Evolutionary conservation across 805 yeast genomes (phyloP), one percentile per base, ranked within the genome.

Genomic region (Yarrowia deformans): DNA sequence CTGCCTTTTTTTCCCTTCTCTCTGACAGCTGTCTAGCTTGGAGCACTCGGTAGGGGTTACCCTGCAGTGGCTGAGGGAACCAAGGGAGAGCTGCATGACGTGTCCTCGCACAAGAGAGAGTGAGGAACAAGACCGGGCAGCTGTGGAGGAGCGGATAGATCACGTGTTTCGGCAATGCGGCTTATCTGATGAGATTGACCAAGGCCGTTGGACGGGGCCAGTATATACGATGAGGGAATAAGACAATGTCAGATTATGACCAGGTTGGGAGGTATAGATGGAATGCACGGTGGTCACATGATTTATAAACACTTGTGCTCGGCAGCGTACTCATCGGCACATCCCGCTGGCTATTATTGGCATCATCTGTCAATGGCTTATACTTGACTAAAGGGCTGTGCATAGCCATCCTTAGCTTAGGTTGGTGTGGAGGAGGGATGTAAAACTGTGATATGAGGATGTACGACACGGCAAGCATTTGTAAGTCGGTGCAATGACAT

Each of bases 361-460:
- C 13, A 40, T 14, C 43, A 40, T 6, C 16, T 40, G 43, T n/a
- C 7, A 16, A 40, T 16, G 49, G 32, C 16, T 54, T 54, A 54
- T 54, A 14, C 45, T 23, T 37, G 60, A 39, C 14, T 14, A 56
- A 56, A 29, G 48, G 63, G 63, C 63, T 56, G 63, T 56, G 63
- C 63, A 56, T 56, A 56, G 43, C 61, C 23, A 14, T 39, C 46
- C 46, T 34, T 16, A 39, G 58, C 23, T 35, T 54, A 23, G 35
- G 42, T 52, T 52, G 34, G 4, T 23, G 29, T 23, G 29, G 29
- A 23, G 29, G 29, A 4, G 29, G 29, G 2, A 23, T 4, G 29
- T 23, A 4, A 23, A 23, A 4, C 29, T 2, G 29, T 23, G 29
- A 23, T 23, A 23, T 23, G 29, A 2, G 29, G 29, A 2, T 23